Evolutionary conservation across 768 basidiomycete genomes (phyloP).

Genomic region (Trametes maxima): DNA sequence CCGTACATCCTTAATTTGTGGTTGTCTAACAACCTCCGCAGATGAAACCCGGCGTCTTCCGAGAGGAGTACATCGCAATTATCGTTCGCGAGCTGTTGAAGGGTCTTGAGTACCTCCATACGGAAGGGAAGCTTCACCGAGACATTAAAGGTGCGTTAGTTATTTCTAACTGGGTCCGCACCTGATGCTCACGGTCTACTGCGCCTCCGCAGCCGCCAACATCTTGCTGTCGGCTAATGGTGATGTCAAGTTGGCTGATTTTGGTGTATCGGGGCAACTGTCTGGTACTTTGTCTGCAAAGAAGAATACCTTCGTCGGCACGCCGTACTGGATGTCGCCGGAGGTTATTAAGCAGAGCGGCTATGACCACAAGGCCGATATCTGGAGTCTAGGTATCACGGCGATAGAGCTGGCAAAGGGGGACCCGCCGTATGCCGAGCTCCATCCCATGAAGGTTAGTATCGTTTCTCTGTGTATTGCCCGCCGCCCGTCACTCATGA

Average conservation of each 20-base stretch:
- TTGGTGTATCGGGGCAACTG: constrained; percentile 97
- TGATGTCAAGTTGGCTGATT: constrained; percentile 97
- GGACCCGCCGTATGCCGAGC: constrained; percentile 96
- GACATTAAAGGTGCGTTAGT: constrained; percentile 87
- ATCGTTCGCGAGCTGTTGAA: constrained; percentile 89
- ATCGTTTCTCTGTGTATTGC: not conserved
- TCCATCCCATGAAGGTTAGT: constrained; percentile 97
- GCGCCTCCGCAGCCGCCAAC: constrained; percentile 75
- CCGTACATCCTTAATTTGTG: constrained; percentile 13
- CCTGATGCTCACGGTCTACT: not conserved
- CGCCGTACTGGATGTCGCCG: constrained; percentile 99
- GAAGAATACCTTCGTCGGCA: constrained; percentile 98
- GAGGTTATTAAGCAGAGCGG: constrained; percentile 99
- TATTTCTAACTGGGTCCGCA: not conserved
- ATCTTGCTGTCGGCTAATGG: constrained; percentile 90
- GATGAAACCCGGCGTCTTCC: constrained; percentile 99
- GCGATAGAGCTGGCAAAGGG: constrained; percentile 97
- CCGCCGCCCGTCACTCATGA: not conserved
- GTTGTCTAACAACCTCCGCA: constrained; percentile 34
- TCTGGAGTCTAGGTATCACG: constrained; percentile 98
- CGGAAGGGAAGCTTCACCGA: constrained; percentile 96
- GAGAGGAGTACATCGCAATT: constrained; percentile 99
- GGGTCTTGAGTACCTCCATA: constrained; percentile 94
- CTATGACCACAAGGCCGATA: constrained; percentile 98
- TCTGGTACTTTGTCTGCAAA: constrained; percentile 90